Conservation (phyloP, 176 grass and related monocot species). For the Typha latifolia region DNA sequence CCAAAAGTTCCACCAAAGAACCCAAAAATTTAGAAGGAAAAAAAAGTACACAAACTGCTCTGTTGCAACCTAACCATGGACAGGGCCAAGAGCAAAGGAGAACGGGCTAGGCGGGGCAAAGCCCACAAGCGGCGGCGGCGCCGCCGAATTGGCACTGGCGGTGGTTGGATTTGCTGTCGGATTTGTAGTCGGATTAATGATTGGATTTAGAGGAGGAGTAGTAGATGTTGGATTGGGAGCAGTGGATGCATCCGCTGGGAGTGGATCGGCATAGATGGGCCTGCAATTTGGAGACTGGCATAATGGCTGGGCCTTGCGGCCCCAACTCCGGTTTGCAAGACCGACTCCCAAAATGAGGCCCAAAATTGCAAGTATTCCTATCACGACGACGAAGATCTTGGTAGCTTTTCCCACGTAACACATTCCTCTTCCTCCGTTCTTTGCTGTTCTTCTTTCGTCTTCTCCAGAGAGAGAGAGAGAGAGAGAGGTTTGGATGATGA, state of each 20-base stretch:
- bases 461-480: neutral
- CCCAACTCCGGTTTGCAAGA: conserved; percentile 39
- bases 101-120: conserved; percentile 2
- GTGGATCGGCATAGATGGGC: conserved; percentile 27
- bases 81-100: neutral
- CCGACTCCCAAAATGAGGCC: conserved; percentile 63
- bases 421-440: conserved; percentile 2
- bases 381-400: conserved; percentile 80
- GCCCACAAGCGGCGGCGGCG: neutral
- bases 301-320: conserved; percentile 24
- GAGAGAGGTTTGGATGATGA: conserved; percentile 1
- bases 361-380: conserved; percentile 32
- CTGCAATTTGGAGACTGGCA: conserved; percentile 53
- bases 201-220: neutral
- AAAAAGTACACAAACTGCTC: too few relatives aligned
- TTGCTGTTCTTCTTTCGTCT: neutral
- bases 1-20: too few relatives aligned
- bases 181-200: neutral
- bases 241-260: conserved; percentile 32
- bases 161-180: neutral
- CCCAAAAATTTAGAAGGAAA: too few relatives aligned
- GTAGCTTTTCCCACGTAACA: conserved; percentile 93
- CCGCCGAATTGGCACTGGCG: neutral
- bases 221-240: conserved; percentile 7
- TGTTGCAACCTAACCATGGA: neutral